Evolutionary conservation across 2,329 filamentous ascomycete genomes (phyloP).

Genomic region (Talaromyces albobiverticillius): DNA sequence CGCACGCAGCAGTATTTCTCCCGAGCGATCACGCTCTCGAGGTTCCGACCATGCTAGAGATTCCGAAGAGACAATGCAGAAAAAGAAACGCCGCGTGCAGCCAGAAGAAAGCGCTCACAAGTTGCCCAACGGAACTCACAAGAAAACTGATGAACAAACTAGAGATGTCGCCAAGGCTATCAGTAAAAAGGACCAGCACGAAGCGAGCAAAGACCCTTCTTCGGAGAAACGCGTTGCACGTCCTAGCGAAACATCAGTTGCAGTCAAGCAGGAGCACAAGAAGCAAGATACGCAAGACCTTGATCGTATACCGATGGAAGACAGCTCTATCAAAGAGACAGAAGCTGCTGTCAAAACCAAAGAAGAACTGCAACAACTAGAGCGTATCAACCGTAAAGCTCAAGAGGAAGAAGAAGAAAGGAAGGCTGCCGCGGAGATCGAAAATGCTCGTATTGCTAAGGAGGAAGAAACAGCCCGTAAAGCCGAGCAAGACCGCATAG

Average conservation of each 20-base stretch:
- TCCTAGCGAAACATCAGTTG: slow-evolving; percentile 19
- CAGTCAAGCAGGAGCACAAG: slow-evolving; percentile 30
- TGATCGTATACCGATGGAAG: slow-evolving; percentile 30
- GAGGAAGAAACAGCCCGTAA: slow-evolving; percentile 27
- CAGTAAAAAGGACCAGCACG: slow-evolving; percentile 19
- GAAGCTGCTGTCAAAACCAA: slow-evolving; percentile 21
- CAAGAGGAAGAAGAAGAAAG: slow-evolving; percentile 22
- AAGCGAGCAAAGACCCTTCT: slow-evolving; percentile 16
- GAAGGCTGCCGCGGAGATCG: slow-evolving; percentile 20
- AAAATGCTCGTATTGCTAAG: slow-evolving; percentile 31
- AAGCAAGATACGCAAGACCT: slow-evolving; percentile 26
- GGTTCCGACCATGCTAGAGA: slow-evolving; percentile 30
- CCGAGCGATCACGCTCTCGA: slow-evolving; percentile 35
- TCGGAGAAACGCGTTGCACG: slow-evolving; percentile 14
- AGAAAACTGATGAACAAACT: slow-evolving; percentile 23
- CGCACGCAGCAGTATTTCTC: slow-evolving; percentile 40
- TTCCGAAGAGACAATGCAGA: slow-evolving; percentile 30
- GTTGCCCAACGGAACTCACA: slow-evolving; percentile 27
- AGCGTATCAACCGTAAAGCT: slow-evolving; percentile 1
- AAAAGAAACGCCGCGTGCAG: slow-evolving; percentile 43
- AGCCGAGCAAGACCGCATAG: slow-evolving; percentile 30
- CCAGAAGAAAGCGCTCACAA: slow-evolving; percentile 36
- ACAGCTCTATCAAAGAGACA: slow-evolving; percentile 18
- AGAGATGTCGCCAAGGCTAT: slow-evolving; percentile 11
- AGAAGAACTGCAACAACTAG: slow-evolving; percentile 18